Evolutionary conservation across 2,329 filamentous ascomycete genomes (phyloP).

Genomic region (Coniochaeta hoffmannii): DNA sequence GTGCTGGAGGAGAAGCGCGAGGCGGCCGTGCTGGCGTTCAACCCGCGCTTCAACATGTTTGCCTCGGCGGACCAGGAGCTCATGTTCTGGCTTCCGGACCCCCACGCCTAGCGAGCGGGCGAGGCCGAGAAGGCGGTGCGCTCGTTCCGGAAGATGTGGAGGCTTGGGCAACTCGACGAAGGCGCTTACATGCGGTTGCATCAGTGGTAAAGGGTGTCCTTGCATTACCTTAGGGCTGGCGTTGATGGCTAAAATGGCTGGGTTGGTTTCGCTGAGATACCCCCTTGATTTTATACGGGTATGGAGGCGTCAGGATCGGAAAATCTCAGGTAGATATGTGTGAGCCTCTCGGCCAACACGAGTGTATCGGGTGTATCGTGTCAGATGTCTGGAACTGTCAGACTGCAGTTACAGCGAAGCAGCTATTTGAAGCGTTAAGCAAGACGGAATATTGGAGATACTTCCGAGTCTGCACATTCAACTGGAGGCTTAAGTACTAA

Average conservation of each 20-base stretch:
- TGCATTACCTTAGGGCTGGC: not conserved
- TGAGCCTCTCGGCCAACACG: too few relatives aligned
- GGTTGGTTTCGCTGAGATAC: conserved; percentile 2
- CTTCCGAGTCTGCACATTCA: too few relatives aligned
- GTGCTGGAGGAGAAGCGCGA: conserved; percentile 60
- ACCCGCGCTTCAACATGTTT: conserved; percentile 86
- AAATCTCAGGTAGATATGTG: too few relatives aligned
- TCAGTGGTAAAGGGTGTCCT: not conserved
- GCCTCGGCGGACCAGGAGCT: conserved; percentile 83
- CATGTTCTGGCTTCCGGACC: conserved; percentile 70
- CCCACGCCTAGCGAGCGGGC: conserved; percentile 33
- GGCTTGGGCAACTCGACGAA: not conserved
- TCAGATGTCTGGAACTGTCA: too few relatives aligned
- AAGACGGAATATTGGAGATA: too few relatives aligned
- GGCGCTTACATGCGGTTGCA: not conserved
- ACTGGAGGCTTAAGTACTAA: too few relatives aligned
- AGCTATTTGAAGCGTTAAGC: too few relatives aligned
- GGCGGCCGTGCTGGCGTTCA: conserved; percentile 74
- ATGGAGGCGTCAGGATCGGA: not conserved
- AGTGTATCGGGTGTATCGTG: too few relatives aligned
- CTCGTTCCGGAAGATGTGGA: not conserved
- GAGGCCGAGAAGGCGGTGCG: not conserved
- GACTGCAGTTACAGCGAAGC: too few relatives aligned
- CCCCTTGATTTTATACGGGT: not conserved
- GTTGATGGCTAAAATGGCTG: not conserved